Conservation (phyloP, 78 protist genomes). For the Chrysochromulina parva region DNA sequence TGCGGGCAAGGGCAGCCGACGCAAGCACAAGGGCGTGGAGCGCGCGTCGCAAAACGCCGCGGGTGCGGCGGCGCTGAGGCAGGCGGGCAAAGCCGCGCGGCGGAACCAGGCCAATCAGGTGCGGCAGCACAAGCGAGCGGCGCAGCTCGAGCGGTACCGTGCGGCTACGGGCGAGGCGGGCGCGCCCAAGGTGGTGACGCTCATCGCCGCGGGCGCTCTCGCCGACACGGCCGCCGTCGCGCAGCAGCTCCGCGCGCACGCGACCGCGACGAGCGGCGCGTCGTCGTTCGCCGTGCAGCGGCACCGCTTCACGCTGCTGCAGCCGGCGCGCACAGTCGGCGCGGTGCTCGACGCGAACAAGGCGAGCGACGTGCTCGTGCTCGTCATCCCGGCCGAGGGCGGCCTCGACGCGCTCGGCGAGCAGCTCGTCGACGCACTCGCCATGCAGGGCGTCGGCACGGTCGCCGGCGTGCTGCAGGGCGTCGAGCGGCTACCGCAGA, state of each 20-base stretch:
- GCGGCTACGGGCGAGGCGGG: neutral
- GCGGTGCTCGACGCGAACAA: slow-evolving; percentile 13
- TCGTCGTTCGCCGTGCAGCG: neutral
- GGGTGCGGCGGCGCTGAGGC: neutral
- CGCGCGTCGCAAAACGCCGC: neutral
- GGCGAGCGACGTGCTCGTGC: neutral
- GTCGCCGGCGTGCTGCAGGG: neutral
- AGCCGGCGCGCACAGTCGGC: neutral
- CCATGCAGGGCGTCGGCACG: neutral
- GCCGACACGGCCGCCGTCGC: neutral
- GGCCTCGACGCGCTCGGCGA: neutral
- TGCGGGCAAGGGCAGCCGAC: neutral
- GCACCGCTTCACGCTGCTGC: neutral
- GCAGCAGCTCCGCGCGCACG: neutral
- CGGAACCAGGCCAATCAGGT: neutral
- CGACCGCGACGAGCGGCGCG: neutral
- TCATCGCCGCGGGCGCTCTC: neutral
- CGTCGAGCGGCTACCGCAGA: neutral
- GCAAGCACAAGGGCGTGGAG: neutral
- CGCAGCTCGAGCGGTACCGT: neutral
- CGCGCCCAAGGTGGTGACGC: neutral
- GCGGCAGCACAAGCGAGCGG: neutral
- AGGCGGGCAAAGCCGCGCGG: neutral
- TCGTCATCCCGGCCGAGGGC: neutral
- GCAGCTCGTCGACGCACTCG: neutral